Evolutionary conservation across 768 basidiomycete species (phyloP), one percentile per base, ranked within the genome.

Genomic region (Leccinum barrowsii): DNA sequence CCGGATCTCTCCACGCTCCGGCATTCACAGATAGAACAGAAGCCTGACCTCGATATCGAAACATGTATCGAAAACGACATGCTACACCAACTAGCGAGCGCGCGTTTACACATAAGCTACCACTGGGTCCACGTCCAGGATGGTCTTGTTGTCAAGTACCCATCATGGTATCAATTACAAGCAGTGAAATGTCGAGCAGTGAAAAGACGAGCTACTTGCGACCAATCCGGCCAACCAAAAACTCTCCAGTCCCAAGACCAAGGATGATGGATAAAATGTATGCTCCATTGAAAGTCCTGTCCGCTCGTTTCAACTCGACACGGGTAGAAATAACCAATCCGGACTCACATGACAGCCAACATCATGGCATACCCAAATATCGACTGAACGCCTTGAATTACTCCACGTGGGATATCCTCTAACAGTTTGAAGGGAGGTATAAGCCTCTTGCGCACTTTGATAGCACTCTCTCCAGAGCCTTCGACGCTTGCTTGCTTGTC

Each of bases 271-370:
- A 78, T 34, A 94, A 81, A 56, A 94, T 78, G 67, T 83, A 95
- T 26, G 83, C 86, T 5, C 81, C 86, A 63, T 93, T 85, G 74
- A 89, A 94, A 6, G 89, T 89, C 94, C 92, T 95, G 67, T 55
- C 61, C 48, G 60, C 10, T 37, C 40, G 50, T 22, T 67, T 62
- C 44, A 32, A 65, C 3, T 55, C 26, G 32, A 50, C 26, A 10
- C 49, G 12, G 52, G 40, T 30, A 59, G 42, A 19, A 17, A 17
- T 12, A 50, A 48, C 21, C 21, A 7, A 5, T 1, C 24, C 7
- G 15, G 35, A 47, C 86, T 73, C 72, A 92, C 90, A 93, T 92
- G 65, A 90, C 79, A 8, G 82, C 84, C 68, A 93, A 71, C 93
- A 96, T 95, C 57, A 95, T 80, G 5, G 78, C 63, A 63, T 91